These are phyloP conservation scores for Colletotrichum endophyticum DNA, from an alignment of 2,329 filamentous ascomycete species.

Conservation along the genomic window DNA sequence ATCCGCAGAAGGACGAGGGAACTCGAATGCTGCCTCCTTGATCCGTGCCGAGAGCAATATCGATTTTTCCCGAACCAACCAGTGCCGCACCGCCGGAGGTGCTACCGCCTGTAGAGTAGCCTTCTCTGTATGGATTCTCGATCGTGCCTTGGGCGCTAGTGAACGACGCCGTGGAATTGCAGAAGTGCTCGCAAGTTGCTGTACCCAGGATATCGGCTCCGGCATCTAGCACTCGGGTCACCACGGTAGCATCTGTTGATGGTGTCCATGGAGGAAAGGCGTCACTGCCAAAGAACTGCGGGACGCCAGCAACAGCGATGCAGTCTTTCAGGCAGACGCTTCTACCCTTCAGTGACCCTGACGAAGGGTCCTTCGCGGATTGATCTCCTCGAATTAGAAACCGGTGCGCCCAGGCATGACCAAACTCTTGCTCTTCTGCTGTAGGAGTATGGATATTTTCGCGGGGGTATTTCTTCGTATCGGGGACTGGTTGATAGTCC, in stretches of 20 bases:
- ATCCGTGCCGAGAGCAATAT: constrained; percentile 52
- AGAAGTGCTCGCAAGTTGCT: constrained; percentile 59
- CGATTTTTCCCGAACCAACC: constrained; percentile 45
- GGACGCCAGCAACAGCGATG: constrained; percentile 57
- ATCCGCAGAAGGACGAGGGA: constrained; percentile 43
- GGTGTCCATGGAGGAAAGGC: constrained; percentile 55
- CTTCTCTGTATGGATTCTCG: constrained; percentile 47
- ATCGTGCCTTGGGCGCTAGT: constrained; percentile 50
- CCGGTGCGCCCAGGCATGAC: constrained; percentile 56
- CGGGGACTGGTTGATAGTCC: constrained; percentile 49
- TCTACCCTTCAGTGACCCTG: constrained; percentile 40
- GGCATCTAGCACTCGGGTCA: constrained; percentile 53
- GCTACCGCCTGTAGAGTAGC: constrained; percentile 55
- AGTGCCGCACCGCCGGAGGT: constrained; percentile 52
- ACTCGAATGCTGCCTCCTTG: constrained; percentile 52
- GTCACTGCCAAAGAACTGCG: constrained; percentile 57
- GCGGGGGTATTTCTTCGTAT: constrained; percentile 48
- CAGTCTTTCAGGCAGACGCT: constrained; percentile 59
- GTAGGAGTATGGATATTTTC: constrained; percentile 44
- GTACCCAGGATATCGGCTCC: constrained; percentile 56
- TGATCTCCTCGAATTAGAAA: constrained; percentile 42
- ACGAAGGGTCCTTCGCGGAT: background rate
- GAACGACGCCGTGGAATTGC: constrained; percentile 51
- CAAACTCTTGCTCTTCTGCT: constrained; percentile 46
- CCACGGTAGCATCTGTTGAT: constrained; percentile 57